These are phyloP conservation scores for Trametes maxima DNA, from an alignment of 768 basidiomycete genomes.

Conservation along the genomic window DNA sequence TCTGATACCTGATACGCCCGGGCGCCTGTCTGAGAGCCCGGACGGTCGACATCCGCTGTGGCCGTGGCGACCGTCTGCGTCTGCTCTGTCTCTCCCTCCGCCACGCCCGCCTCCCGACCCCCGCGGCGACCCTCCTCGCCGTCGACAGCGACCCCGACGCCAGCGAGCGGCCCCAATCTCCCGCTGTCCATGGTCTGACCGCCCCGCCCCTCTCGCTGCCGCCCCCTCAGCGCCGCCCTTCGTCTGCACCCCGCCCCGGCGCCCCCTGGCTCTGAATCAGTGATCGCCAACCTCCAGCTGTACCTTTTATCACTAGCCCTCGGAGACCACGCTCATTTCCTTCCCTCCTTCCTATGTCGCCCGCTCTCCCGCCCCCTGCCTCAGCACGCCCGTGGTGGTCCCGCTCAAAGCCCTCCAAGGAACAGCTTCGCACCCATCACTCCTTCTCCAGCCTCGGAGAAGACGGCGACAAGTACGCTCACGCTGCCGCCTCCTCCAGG, in stretches of 20 bases:
- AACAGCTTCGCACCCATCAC: constrained; percentile 23
- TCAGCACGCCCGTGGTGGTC: constrained; percentile 38
- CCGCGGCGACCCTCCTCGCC: background rate
- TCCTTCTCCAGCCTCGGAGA: constrained; percentile 26
- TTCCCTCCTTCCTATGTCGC: constrained; percentile 29
- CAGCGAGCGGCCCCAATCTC: background rate
- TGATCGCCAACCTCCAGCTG: constrained; percentile 22
- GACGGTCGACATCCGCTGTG: constrained; percentile 20
- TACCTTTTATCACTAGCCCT: constrained; percentile 22
- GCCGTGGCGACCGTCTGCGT: constrained; percentile 5
- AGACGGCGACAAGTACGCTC: constrained; percentile 23
- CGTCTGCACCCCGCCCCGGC: background rate
- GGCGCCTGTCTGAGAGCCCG: constrained; percentile 4
- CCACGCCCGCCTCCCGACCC: background rate
- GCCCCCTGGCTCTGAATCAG: constrained; percentile 17
- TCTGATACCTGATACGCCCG: constrained; percentile 21
- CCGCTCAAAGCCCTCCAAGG: constrained; percentile 35
- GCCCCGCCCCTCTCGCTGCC: background rate
- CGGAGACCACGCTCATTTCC: constrained; percentile 30
- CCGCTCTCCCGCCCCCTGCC: constrained; percentile 23
- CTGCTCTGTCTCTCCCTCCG: constrained; percentile 7
- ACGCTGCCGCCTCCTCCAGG: constrained; percentile 23
- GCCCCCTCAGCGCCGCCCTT: background rate
- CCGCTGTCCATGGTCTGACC: constrained; percentile 10
- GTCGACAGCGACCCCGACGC: background rate